Base-by-base conservation (phyloP, 75 land plant genomes). In the Azolla pinnata region DNA sequence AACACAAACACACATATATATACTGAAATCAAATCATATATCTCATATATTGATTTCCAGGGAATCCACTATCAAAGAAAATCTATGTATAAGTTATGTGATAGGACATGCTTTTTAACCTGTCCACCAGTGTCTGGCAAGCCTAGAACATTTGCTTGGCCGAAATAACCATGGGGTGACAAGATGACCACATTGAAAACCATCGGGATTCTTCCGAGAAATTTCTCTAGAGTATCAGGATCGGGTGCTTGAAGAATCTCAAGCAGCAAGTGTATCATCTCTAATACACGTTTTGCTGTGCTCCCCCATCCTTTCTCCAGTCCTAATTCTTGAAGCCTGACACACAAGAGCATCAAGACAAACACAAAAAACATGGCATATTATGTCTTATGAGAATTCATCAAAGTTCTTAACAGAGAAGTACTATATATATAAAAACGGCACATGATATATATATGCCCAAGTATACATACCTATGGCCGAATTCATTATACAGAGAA, bases 71-170 rank as follows among this genome's bases (percentile, higher is more conserved):
- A 46, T 46, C 21, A 2, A 46, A 46, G 49, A 46, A 23, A 23
- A 14, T 4, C 21, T 14, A 46, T 46, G 23, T 18, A 18, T 4
- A 3, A 3, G 10, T 18, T 23, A 9, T 45, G 9, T 66, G n/a
- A n/a, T n/a, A n/a, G n/a, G n/a, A n/a, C n/a, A n/a, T n/a, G n/a
- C n/a, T 35, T 35, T 5, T 12, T 35, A 12, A 87, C 97, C 88
- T 92, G 97, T 30, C 99, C 99, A 32, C 99, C 99, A 29, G 99
- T 95, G 34, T 95, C 99, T n/a, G 99, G 96, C 72, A 95, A 67
- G 25, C 99, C 99, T 29, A 95, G 78, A 56, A 95, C 99, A 72
- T 80, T 81, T 16, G 86, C 74, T 74, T 95, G 99, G 17, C 99
- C 99, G 47, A 95, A 95, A 64, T 86, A 95, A 4, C 99, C 99